Percentiles rank a stretch among this genome's conserved stretches.
These are phyloP conservation scores for Zhuliangozyma blackwelliae DNA, from an alignment of 1,139 yeast species.

Conservation along the genomic window DNA sequence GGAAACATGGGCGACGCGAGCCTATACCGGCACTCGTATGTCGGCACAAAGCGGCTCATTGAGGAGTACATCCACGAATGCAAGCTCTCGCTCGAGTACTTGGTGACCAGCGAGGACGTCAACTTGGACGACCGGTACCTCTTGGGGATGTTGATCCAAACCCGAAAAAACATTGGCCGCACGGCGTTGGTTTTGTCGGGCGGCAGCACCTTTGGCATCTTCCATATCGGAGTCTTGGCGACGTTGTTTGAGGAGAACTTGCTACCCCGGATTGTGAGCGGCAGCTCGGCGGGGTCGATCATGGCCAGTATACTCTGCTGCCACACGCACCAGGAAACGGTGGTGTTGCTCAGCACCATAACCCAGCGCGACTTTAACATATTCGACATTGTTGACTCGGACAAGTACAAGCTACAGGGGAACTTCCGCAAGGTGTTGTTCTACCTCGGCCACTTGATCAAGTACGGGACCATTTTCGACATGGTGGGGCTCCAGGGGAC, in stretches of 20 bases:
- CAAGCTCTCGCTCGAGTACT: constrained; percentile 51
- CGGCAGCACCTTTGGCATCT: constrained; percentile 90
- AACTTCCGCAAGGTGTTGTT: constrained; percentile 36
- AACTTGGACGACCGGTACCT: constrained; percentile 64
- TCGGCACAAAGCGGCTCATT: constrained; percentile 80
- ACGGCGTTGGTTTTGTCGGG: constrained; percentile 92
- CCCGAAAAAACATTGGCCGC: constrained; percentile 86
- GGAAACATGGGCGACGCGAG: constrained; percentile 86
- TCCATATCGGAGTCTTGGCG: constrained; percentile 88
- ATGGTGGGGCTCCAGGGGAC: constrained; percentile 67
- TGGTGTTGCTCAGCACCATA: constrained; percentile 49
- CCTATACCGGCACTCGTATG: constrained; percentile 71
- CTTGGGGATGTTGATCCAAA: constrained; percentile 77
- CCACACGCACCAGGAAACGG: constrained; percentile 71
- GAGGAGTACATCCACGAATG: constrained; percentile 85
- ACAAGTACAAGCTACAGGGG: constrained; percentile 34
- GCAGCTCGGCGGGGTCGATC: constrained; percentile 95
- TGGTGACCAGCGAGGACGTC: constrained; percentile 38
- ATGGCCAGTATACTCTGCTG: constrained; percentile 86
- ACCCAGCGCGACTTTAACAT: constrained; percentile 63
- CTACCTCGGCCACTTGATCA: constrained; percentile 51
- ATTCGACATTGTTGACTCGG: constrained; percentile 39
- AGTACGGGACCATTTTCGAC: constrained; percentile 87
- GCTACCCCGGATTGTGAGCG: constrained; percentile 86
- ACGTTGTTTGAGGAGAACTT: constrained; percentile 70